Conservation (phyloP, 305 asterid species). For the Ajuga reptans region DNA sequence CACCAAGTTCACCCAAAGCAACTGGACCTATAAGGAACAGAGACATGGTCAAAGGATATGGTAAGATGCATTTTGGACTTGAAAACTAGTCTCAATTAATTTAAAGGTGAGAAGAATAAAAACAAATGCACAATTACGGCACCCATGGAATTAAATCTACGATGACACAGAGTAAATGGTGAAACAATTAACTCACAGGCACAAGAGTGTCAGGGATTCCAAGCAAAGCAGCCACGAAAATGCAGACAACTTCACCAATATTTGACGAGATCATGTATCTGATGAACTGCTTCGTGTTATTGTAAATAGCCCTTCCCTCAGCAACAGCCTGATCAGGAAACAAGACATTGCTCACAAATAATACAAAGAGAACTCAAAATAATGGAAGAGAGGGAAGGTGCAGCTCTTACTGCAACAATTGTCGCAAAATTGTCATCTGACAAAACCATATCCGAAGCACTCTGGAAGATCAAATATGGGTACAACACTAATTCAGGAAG, state of each 20-base stretch:
- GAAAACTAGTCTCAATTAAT: conserved; percentile 15
- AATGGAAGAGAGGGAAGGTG: conserved; percentile 9
- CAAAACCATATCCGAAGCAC: conserved; percentile 99
- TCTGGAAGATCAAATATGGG: conserved; percentile 51
- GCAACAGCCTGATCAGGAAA: conserved; percentile 78
- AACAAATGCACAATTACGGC: not conserved
- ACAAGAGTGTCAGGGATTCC: conserved; percentile 97
- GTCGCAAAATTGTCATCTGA: conserved; percentile 98
- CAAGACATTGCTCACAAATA: conserved; percentile 8
- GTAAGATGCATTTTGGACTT: not conserved
- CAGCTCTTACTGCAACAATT: conserved; percentile 80
- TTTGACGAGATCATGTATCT: conserved; percentile 98
- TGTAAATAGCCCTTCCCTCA: conserved; percentile 99
- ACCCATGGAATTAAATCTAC: not conserved
- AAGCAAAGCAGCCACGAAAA: conserved; percentile 93
- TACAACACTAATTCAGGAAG: conserved; percentile 17
- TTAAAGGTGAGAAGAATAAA: conserved; percentile 12
- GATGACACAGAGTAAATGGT: not conserved
- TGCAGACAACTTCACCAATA: conserved; percentile 99
- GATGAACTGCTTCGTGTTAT: conserved; percentile 94
- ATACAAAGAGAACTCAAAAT: conserved; percentile 18
- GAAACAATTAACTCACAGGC: conserved; percentile 59
- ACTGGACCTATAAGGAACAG: conserved; percentile 67
- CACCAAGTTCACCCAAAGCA: conserved; percentile 98
- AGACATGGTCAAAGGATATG: conserved; percentile 17